phyloP scores from a whole-genome alignment of 2,329 filamentous ascomycete genomes.

The Pseudogymnoascus sp. region DNA sequence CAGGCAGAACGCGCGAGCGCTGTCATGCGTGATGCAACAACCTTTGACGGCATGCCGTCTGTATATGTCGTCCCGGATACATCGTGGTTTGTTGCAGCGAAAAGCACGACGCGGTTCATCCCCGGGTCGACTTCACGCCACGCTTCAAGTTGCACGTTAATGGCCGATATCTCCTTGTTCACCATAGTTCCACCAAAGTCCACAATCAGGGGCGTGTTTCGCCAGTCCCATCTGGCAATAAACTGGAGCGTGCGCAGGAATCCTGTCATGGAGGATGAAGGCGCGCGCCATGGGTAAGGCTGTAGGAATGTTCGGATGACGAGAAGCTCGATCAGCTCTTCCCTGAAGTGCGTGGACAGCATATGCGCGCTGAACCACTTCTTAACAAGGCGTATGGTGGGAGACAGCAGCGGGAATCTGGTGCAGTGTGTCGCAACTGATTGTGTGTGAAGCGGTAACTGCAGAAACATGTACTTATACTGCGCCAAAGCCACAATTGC shows the following conservation, averaged over 20 bases:
- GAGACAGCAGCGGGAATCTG: conserved; percentile 69
- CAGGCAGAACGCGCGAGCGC: conserved; percentile 71
- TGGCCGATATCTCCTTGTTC: conserved; percentile 50
- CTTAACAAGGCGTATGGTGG: conserved; percentile 77
- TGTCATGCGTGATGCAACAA: conserved; percentile 78
- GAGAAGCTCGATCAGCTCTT: conserved; percentile 79
- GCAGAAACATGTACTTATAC: conserved; percentile 65
- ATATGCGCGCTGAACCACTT: conserved; percentile 84
- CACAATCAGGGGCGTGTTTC: conserved; percentile 70
- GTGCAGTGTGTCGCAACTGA: conserved; percentile 74
- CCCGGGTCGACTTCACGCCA: conserved; percentile 84
- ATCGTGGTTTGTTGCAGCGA: conserved; percentile 75
- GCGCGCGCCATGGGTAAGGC: conserved; percentile 71
- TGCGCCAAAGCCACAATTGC: conserved; percentile 61
- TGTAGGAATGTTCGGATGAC: conserved; percentile 71
- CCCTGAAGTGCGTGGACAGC: conserved; percentile 64
- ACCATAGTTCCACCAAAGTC: conserved; percentile 64
- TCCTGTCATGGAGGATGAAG: conserved; percentile 69
- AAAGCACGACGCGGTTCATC: conserved; percentile 76
- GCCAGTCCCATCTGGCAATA: conserved; percentile 88
- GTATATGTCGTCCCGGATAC: conserved; percentile 75
- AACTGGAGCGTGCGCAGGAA: conserved; percentile 76
- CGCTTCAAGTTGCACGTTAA: conserved; percentile 67
- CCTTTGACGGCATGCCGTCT: conserved; percentile 65
- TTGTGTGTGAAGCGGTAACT: conserved; percentile 72